phyloP scores from a whole-genome alignment of 2,329 filamentous ascomycete genomes.

The Elsinoe perseae region DNA sequence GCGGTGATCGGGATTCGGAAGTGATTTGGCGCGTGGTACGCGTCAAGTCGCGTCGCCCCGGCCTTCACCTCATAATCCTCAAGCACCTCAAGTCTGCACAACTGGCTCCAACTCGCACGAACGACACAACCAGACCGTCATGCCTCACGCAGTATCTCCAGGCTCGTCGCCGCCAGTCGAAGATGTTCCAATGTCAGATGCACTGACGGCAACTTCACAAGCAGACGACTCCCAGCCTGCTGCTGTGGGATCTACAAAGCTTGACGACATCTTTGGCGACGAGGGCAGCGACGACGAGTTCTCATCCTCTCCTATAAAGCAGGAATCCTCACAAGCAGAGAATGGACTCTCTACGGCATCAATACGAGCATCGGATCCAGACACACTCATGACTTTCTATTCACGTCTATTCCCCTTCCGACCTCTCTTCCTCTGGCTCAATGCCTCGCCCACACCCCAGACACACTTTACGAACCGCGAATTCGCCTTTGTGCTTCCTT shows the following conservation, averaged over 20 bases:
- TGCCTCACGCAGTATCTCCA: constrained; percentile 42
- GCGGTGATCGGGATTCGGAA: constrained; percentile 2
- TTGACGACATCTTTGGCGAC: constrained; percentile 55
- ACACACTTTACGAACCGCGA: constrained; percentile 89
- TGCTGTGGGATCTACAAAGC: constrained; percentile 30
- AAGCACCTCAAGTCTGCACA: background rate
- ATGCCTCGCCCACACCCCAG: constrained; percentile 78
- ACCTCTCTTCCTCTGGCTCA: constrained; percentile 94
- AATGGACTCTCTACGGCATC: constrained; percentile 29
- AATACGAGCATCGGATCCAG: constrained; percentile 56
- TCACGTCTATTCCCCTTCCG: constrained; percentile 92
- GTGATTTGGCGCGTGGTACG: constrained; percentile 13
- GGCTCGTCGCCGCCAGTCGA: constrained; percentile 27
- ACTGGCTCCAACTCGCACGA: background rate
- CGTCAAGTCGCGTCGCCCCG: constrained; percentile 9
- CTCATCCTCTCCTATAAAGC: constrained; percentile 44
- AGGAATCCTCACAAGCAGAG: constrained; percentile 35
- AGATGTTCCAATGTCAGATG: constrained; percentile 30
- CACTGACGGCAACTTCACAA: constrained; percentile 17
- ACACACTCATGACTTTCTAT: constrained; percentile 89
- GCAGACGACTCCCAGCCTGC: constrained; percentile 18
- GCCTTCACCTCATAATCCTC: background rate
- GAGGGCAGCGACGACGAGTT: constrained; percentile 53
- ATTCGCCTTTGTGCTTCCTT: constrained; percentile 90
- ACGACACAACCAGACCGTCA: constrained; percentile 21